Evolutionary conservation across 2,329 filamentous ascomycete species (phyloP).

Genomic region (Fusarium sp.): DNA sequence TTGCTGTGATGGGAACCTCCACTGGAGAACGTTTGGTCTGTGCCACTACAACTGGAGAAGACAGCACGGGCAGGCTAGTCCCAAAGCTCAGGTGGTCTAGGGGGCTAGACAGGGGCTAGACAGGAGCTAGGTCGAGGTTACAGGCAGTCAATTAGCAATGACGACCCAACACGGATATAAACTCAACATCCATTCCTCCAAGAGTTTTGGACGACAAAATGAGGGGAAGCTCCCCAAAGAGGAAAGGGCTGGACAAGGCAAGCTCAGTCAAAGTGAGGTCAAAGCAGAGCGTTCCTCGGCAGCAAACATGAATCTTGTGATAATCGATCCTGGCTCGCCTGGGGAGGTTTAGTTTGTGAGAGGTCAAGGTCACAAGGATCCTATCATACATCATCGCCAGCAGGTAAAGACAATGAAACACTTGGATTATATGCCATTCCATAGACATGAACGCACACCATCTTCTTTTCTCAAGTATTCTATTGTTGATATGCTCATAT

Average conservation of each 20-base stretch:
- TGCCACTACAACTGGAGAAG: not conserved
- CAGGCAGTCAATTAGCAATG: not conserved
- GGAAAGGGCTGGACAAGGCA: conserved; percentile 22
- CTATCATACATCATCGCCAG: not conserved
- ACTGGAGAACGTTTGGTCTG: too few species aligned
- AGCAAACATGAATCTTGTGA: conserved; percentile 31
- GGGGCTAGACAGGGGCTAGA: not conserved
- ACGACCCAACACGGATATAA: not conserved
- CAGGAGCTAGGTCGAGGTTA: not conserved
- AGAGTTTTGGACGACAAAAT: not conserved
- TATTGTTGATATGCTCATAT: not conserved
- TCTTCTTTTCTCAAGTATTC: not conserved
- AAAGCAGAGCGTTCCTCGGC: conserved; percentile 24
- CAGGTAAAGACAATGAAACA: conserved; percentile 9
- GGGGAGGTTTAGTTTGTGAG: conserved; percentile 32
- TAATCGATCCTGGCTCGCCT: conserved; percentile 12
- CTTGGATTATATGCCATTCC: conserved; percentile 1
- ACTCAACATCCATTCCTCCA: not conserved
- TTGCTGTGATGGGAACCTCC: too few species aligned
- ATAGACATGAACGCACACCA: conserved; percentile 10
- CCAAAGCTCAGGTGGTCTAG: not conserved
- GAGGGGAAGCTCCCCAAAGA: conserved; percentile 38
- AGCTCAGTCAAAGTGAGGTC: not conserved
- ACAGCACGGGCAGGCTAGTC: not conserved
- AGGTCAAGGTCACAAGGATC: conserved; percentile 17